A percentile compares a stretch with the other conserved stretches of the same genome.
These are phyloP conservation scores for Scheffersomyces insectosa DNA, from an alignment of 1,139 yeast genomes.

Conservation along the genomic window DNA sequence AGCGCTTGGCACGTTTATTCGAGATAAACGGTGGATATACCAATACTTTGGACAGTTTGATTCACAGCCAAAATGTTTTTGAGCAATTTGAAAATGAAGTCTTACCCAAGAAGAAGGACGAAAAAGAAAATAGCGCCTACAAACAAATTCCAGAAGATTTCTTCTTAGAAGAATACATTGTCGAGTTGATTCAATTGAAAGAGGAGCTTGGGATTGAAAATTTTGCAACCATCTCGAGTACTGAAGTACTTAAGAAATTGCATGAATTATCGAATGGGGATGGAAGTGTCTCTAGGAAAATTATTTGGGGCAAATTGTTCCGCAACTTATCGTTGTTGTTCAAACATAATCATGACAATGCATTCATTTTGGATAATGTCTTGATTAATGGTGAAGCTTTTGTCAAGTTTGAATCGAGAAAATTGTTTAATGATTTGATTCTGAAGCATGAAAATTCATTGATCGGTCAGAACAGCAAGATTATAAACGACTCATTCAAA, in stretches of 20 bases:
- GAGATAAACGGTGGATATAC: slow-evolving; percentile 20
- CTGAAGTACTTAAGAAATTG: slow-evolving; percentile 14
- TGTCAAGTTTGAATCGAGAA: slow-evolving; percentile 23
- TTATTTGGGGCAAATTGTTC: slow-evolving; percentile 27
- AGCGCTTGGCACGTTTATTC: slow-evolving; percentile 16
- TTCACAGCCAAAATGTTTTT: slow-evolving; percentile 15
- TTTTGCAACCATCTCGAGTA: slow-evolving; percentile 2
- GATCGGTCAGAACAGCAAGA: slow-evolving; percentile 14
- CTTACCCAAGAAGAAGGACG: slow-evolving; percentile 5
- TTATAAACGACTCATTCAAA: slow-evolving; percentile 14
- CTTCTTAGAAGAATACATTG: slow-evolving; percentile 32
- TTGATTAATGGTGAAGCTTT: slow-evolving; percentile 31
- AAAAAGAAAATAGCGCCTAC: slow-evolving; percentile 15
- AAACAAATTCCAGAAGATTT: slow-evolving; percentile 41
- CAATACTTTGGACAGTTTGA: slow-evolving; percentile 20
- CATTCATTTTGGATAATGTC: slow-evolving; percentile 40
- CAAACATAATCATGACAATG: slow-evolving; percentile 30
- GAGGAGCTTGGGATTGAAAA: slow-evolving; percentile 24
- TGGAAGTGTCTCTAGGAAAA: slow-evolving; percentile 16
- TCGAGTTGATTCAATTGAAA: slow-evolving; percentile 32
- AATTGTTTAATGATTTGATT: slow-evolving; percentile 7
- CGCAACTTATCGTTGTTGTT: slow-evolving; percentile 35
- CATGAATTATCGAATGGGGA: slow-evolving; percentile 12
- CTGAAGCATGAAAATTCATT: slow-evolving; percentile 8
- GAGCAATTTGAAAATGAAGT: slow-evolving; percentile 15